Base-by-base conservation (phyloP, 2,329 filamentous ascomycete species). In the Sporothrix schenckii region DNA sequence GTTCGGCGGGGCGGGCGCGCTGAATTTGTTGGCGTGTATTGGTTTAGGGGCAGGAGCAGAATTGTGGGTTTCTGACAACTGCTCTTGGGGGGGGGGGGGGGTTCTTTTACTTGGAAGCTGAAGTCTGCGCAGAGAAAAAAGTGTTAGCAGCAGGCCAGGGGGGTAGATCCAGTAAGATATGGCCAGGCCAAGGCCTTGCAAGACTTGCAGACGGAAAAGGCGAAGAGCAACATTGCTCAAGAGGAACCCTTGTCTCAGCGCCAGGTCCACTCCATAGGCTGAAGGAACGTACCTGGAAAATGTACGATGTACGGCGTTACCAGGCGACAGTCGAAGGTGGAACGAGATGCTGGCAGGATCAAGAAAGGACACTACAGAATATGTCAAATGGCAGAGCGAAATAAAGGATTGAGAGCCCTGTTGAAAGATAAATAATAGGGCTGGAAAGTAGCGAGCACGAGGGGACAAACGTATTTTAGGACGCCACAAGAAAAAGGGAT, bases 1-100 rank as follows among this genome's bases (percentile, higher is more conserved):
- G 66, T 68, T 49, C 34, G 68, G 68, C 60, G 68, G 68, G 68
- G 70, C 61, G 70, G 68, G 49, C 56, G 53, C 54, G 70, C 54
- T 61, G 70, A 70, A 68, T 70, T 72, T 71, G 70, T 71, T 66
- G 52, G 60, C 65, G 61, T 39, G 30, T 24, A 24, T 69, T 41
- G 52, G 41, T 24, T 67, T 27, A 27, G 52, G 61, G 65, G 65
- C 49, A 65, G 50, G 60, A 61, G 21, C 66, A 50, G 27, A 71
- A 71, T 61, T 71, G 70, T 69, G 70, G 70, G 54, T 53, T 34
- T 71, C 34, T 63, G 56, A 50, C 14, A 2, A 34, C 54, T 58
- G 39, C 39, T 50, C 52, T 53, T 53, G 56, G 56, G 68, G 68
- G 67, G 30, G 30, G 30, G 34, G 34, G 34, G 34, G 6, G 27